Evolutionary conservation across 495 filamentous ascomycete genomes (phyloP).

Genomic region (Umbilicaria muhlenbergii): DNA sequence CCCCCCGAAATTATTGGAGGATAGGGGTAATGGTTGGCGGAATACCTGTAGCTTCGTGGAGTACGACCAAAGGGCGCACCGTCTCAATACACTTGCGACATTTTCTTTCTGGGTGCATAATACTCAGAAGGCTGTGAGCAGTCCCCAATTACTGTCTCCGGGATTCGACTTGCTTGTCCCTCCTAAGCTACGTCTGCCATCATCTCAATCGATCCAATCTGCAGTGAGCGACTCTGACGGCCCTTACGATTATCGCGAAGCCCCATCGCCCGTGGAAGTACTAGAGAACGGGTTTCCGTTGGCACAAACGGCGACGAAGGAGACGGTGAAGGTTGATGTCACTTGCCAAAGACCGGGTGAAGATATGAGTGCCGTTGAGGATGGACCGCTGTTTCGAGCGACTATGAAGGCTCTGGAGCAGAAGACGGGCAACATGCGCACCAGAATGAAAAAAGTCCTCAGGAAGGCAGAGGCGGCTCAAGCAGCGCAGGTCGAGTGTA

Average conservation of each 20-base stretch:
- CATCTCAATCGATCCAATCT: conserved; percentile 66
- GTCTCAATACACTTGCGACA: conserved; percentile 69
- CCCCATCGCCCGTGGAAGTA: conserved; percentile 45
- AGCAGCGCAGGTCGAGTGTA: conserved; percentile 63
- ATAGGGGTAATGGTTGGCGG: conserved; percentile 83
- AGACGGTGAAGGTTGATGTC: conserved; percentile 71
- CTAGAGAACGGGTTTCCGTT: conserved; percentile 29
- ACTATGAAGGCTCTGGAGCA: conserved; percentile 95
- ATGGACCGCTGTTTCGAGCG: conserved; percentile 89
- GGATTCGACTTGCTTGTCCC: conserved; percentile 56
- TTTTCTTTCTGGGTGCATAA: conserved; percentile 95
- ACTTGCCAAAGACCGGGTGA: conserved; percentile 74
- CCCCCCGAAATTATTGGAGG: conserved; percentile 68
- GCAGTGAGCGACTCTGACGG: conserved; percentile 51
- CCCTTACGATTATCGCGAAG: conserved; percentile 39
- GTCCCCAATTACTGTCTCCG: conserved; percentile 38
- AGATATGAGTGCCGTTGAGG: conserved; percentile 72
- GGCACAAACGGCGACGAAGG: conserved; percentile 27
- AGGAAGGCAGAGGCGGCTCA: conserved; percentile 80
- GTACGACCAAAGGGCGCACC: conserved; percentile 86
- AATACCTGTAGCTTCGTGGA: conserved; percentile 94
- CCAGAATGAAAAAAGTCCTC: conserved; percentile 88
- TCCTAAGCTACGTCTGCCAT: conserved; percentile 63
- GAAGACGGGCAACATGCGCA: conserved; percentile 88
- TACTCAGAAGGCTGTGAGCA: conserved; percentile 23